Evolutionary conservation across 805 yeast genomes (phyloP).

Genomic region (Brettanomyces bruxellensis): DNA sequence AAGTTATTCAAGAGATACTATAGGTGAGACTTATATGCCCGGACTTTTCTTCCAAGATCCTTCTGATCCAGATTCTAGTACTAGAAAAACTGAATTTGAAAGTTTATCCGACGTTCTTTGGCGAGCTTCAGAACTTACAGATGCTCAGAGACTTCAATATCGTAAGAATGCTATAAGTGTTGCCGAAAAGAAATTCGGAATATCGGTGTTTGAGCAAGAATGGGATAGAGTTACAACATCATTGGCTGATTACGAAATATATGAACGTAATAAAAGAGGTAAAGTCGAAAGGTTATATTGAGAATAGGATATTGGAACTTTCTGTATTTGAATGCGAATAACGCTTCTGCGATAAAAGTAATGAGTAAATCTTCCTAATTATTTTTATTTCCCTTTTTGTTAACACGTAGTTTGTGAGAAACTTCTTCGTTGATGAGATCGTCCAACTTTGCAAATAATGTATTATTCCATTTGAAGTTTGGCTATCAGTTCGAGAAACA

Average conservation of each 20-base stretch:
- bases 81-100: conserved; percentile 10
- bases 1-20: not conserved
- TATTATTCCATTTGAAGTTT: not conserved
- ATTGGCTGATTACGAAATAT: conserved; percentile 11
- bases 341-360: too few species aligned
- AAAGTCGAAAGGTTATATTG: conserved; percentile 24
- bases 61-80: conserved; percentile 60
- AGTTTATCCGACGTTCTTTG: conserved; percentile 41
- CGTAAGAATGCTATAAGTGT: conserved; percentile 17
- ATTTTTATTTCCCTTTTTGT: too few species aligned
- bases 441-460: too few species aligned
- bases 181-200: conserved; percentile 19
- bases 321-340: too few species aligned
- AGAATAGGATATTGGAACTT: not conserved
- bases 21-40: conserved; percentile 29
- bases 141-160: conserved; percentile 7
- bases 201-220: conserved; percentile 13
- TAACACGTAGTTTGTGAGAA: too few species aligned
- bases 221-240: conserved; percentile 15
- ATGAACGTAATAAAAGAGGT: conserved; percentile 15
- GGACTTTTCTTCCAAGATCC: conserved; percentile 75
- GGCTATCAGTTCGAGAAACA: not conserved
- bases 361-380: too few species aligned
- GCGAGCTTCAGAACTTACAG: conserved; percentile 16
- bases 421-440: too few species aligned